phyloP scores from a whole-genome alignment of 352 stramenopile genomes.

The Globisporangium solare region DNA sequence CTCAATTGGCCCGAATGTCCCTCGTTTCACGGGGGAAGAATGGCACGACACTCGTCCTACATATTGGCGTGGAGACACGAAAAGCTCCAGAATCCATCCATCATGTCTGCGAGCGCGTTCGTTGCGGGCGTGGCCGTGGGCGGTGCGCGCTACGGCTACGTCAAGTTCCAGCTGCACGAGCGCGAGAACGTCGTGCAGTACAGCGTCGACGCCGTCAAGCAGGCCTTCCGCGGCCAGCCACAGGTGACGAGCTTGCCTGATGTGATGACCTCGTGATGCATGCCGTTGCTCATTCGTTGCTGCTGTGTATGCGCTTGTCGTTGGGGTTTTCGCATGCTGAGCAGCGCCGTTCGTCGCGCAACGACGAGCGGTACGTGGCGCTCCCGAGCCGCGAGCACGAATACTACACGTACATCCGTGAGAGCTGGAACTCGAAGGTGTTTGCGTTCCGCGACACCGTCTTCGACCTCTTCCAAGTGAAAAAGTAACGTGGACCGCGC shows the following conservation, averaged over 20 bases:
- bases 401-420: conserved; percentile 73
- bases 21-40: neutral
- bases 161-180: conserved; percentile 69
- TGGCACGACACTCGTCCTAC: too few relatives aligned
- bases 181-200: conserved; percentile 69
- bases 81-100: conserved; percentile 6
- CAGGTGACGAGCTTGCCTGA: conserved; percentile 24
- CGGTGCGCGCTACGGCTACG: conserved; percentile 56
- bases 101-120: conserved; percentile 70
- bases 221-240: conserved; percentile 38
- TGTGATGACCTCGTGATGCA: too few relatives aligned
- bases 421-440: conserved; percentile 71
- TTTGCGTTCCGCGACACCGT: conserved; percentile 53
- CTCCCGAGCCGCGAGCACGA: conserved; percentile 72
- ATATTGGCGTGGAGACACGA: conserved; percentile 6
- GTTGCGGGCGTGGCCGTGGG: conserved; percentile 56
- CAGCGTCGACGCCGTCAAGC: conserved; percentile 55
- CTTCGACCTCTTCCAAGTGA: conserved; percentile 48
- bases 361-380: conserved; percentile 50
- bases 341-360: conserved; percentile 2
- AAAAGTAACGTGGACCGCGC: conserved; percentile 19
- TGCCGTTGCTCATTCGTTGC: too few relatives aligned
- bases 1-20: neutral
- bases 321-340: conserved; percentile 1
- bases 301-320: conserved; percentile 5